A percentile compares a stretch with the other conserved stretches of the same genome.
Evolutionary conservation across 345 rosid species (phyloP).

Genomic region (Laguncularia racemosa): DNA sequence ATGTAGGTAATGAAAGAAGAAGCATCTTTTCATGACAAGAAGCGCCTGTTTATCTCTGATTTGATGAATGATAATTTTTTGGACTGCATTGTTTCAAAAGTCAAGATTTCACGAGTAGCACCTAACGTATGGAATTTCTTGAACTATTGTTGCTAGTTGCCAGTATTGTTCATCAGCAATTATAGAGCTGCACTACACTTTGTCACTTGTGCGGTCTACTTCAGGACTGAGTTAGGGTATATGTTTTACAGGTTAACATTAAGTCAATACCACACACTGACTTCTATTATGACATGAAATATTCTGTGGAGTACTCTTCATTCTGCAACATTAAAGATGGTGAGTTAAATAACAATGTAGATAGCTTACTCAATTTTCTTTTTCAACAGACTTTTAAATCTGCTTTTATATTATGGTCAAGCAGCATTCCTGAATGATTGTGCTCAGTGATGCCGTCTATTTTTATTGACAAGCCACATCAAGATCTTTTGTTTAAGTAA

Average conservation of each 20-base stretch:
- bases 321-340: slow-evolving; percentile 50
- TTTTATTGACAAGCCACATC: background rate
- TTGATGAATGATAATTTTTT: slow-evolving; percentile 85
- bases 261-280: slow-evolving; percentile 35
- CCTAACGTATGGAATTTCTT: slow-evolving; percentile 39
- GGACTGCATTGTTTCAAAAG: slow-evolving; percentile 76
- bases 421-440: no score
- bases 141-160: background rate
- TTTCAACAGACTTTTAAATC: background rate
- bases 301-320: slow-evolving; percentile 83
- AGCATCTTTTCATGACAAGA: slow-evolving; percentile 53
- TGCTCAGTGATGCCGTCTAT: no score
- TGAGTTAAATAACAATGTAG: slow-evolving; percentile 21
- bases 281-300: slow-evolving; percentile 91
- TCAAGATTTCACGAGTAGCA: slow-evolving; percentile 39
- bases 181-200: background rate
- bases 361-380: slow-evolving; percentile 7
- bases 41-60: slow-evolving; percentile 83
- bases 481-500: background rate
- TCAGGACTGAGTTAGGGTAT: slow-evolving; percentile 6
- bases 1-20: slow-evolving; percentile 62
- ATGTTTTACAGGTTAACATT: slow-evolving; percentile 44
- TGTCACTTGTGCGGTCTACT: background rate
- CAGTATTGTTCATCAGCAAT: background rate
- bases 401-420: no score